phyloP scores from a whole-genome alignment of 2,329 filamentous ascomycete genomes.

The Beauveria sp. region DNA sequence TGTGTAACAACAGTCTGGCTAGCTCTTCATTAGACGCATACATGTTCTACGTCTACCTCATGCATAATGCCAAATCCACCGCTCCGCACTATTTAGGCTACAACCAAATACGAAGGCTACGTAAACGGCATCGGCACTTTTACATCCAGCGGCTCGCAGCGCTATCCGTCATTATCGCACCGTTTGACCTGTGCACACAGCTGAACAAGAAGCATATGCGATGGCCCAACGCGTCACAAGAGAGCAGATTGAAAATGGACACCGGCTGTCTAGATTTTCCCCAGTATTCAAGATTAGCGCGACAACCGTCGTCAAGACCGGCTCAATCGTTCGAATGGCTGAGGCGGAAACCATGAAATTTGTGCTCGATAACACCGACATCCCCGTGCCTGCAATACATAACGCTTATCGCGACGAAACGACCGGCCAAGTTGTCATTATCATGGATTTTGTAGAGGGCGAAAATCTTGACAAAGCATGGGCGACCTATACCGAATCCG shows the following conservation, averaged over 20 bases:
- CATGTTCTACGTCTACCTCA: too few relatives aligned
- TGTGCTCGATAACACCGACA: slow-evolving; percentile 11
- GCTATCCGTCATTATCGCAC: background rate
- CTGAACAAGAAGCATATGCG: background rate
- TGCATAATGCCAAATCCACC: too few relatives aligned
- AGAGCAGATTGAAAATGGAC: background rate
- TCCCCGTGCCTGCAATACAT: slow-evolving; percentile 12
- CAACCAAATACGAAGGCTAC: too few relatives aligned
- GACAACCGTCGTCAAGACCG: slow-evolving; percentile 14
- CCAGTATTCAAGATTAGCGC: background rate
- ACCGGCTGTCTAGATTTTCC: background rate
- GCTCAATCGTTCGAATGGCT: slow-evolving; percentile 2
- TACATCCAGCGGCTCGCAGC: background rate
- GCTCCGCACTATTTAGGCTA: too few relatives aligned
- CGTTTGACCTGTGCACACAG: background rate
- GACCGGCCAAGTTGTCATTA: slow-evolving; percentile 11
- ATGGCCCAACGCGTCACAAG: background rate
- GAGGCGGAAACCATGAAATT: slow-evolving; percentile 14
- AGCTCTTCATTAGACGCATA: too few relatives aligned
- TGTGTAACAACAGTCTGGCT: too few relatives aligned
- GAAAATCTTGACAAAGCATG: slow-evolving; percentile 14
- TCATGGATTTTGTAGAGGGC: slow-evolving; percentile 17
- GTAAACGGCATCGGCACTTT: too few relatives aligned
- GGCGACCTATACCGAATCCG: slow-evolving; percentile 10
- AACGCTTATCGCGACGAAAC: slow-evolving; percentile 10